Evolutionary conservation across 2,329 filamentous ascomycete species (phyloP).

Genomic region (Pyricularia pennisetigena): DNA sequence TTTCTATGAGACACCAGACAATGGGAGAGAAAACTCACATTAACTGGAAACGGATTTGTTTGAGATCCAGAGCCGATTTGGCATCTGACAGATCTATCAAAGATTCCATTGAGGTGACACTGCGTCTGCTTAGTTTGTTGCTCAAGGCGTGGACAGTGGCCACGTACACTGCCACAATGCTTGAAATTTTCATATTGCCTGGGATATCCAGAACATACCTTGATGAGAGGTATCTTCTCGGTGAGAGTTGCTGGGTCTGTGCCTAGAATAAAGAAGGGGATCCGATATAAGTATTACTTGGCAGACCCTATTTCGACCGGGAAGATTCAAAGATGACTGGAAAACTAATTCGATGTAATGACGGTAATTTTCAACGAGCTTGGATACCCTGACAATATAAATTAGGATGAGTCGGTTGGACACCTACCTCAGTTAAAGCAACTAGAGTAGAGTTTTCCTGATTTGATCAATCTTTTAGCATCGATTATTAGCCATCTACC

Average conservation of each 20-base stretch:
- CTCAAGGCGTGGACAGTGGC: background rate
- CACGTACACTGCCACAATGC: background rate
- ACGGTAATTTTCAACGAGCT: background rate
- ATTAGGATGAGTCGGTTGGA: background rate
- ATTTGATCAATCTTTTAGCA: too few relatives aligned
- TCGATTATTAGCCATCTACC: background rate
- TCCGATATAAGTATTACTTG: background rate
- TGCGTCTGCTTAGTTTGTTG: background rate
- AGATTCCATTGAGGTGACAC: constrained; percentile 59
- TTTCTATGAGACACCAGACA: background rate
- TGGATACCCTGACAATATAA: background rate
- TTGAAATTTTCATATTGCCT: background rate
- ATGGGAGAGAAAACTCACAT: constrained; percentile 49
- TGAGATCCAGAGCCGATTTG: constrained; percentile 76
- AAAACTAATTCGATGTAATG: background rate
- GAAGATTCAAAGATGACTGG: background rate
- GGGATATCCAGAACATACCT: background rate
- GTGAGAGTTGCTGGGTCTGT: background rate
- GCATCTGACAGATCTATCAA: constrained; percentile 82
- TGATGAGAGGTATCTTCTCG: background rate
- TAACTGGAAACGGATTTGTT: constrained; percentile 86
- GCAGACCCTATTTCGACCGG: background rate
- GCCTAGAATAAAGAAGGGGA: background rate
- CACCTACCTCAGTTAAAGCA: background rate
- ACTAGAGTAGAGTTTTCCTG: background rate